Base-by-base conservation (phyloP, 768 basidiomycete genomes). In the Cantharellus anzutake region DNA sequence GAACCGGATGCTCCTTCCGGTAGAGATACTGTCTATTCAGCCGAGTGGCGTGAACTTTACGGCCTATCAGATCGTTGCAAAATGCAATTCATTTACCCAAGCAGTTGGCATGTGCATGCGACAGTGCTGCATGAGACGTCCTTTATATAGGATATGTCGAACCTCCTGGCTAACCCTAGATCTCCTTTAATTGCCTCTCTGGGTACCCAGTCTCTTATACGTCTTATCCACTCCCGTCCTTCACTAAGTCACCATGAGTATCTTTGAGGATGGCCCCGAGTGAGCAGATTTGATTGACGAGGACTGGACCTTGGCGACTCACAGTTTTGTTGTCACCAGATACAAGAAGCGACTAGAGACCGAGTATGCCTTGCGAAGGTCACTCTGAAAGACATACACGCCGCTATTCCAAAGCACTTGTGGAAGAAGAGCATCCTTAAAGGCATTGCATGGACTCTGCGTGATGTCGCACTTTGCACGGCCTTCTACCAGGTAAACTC, bases 361-460 rank as follows among this genome's bases (percentile, higher is more conserved):
- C 61, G 74, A 77, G 3, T 81, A 78, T 65, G 66, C 67, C 20
- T 78, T 78, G 4, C 79, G 2, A 72, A 67, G 7, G 70, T 74
- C n/a, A 76, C 75, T 1, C 67, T 80, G 51, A 79, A 78, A 66
- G 73, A 79, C 57, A 70, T 80, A 57, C 78, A 78, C 60, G 75
- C 76, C 61, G 77, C 75, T 3, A 77, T 80, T 20, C 78, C 79
- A 1, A 79, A 76, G 67, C 69, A 78, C 50, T 67, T 79, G 4
- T 68, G 78, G n/a, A 70, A 75, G 73, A 69, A 65, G 70, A 70
- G 74, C 60, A 65, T 73, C 38, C 42, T 69, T 4, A 73, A 68
- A 57, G 73, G 73, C n/a, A 65, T 70, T 2, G 67, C 69, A 52
- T 79, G 76, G 63, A 66, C 79, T 50, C 61, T 71, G 50, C 73